These are phyloP conservation scores for Solanum ossicruentum DNA, from an alignment of 257 asterid species.

Conservation along the genomic window DNA sequence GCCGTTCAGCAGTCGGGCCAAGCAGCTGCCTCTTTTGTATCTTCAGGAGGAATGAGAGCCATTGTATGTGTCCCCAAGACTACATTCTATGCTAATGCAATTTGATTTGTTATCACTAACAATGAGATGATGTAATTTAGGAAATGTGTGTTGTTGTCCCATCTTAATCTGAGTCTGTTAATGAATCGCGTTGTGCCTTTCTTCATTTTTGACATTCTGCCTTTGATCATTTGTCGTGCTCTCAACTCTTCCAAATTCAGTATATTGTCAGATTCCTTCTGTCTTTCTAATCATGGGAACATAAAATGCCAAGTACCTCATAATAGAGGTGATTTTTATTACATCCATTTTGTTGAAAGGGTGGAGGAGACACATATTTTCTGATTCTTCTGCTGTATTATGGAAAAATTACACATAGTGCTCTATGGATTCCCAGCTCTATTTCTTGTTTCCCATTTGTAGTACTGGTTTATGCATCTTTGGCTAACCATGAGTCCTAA, in stretches of 20 bases:
- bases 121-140: background rate
- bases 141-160: background rate
- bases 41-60: conserved; percentile 83
- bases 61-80: conserved; percentile 34
- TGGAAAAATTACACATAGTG: background rate
- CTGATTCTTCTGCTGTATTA: background rate
- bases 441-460: background rate
- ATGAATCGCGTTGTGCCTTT: background rate
- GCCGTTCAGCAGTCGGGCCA: conserved; percentile 85
- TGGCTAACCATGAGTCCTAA: background rate
- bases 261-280: background rate
- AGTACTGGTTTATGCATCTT: background rate
- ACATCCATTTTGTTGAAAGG: background rate
- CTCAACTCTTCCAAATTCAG: background rate
- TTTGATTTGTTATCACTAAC: background rate
- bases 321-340: background rate
- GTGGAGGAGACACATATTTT: background rate
- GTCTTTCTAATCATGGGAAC: background rate
- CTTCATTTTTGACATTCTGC: background rate
- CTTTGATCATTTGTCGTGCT: background rate
- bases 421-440: background rate
- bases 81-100: background rate
- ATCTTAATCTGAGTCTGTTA: background rate
- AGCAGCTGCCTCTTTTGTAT: conserved; percentile 73
- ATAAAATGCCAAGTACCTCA: background rate